Evolutionary conservation across 2,329 filamentous ascomycete genomes (phyloP).

Genomic region (Ambrosiella cleistominuta): DNA sequence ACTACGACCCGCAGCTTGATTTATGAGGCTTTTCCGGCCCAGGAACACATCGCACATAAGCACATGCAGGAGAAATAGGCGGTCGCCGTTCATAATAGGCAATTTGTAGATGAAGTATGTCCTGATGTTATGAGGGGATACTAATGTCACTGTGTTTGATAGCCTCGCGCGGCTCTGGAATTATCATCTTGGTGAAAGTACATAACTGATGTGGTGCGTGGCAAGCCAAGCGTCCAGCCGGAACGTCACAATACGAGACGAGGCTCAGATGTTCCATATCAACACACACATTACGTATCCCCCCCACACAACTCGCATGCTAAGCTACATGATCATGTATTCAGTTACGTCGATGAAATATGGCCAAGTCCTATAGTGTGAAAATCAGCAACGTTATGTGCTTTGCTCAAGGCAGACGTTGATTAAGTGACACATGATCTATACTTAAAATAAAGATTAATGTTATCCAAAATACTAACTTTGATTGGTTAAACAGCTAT

Average conservation of each 20-base stretch:
- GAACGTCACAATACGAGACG: neutral
- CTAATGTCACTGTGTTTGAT: neutral
- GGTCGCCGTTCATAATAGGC: conserved; percentile 2
- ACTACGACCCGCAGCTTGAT: neutral
- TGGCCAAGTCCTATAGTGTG: too few relatives aligned
- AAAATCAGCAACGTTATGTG: too few relatives aligned
- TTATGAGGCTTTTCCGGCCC: conserved; percentile 8
- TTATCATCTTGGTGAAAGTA: neutral
- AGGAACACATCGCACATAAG: conserved; percentile 11
- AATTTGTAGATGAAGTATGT: neutral
- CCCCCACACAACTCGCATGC: neutral
- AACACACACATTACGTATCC: neutral
- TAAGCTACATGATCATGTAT: neutral
- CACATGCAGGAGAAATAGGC: conserved; percentile 13
- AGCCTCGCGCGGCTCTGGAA: neutral
- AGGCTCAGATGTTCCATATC: neutral
- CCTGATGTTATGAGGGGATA: neutral
- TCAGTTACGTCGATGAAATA: too few relatives aligned
- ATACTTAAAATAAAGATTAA: neutral
- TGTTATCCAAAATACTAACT: neutral
- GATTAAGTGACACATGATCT: neutral
- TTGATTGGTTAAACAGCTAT: neutral
- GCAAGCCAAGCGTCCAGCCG: neutral
- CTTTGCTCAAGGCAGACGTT: too few relatives aligned
- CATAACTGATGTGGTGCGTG: neutral